Conservation (phyloP, 1,284 basidiomycete species). For the Singerocomus inundabilis region DNA sequence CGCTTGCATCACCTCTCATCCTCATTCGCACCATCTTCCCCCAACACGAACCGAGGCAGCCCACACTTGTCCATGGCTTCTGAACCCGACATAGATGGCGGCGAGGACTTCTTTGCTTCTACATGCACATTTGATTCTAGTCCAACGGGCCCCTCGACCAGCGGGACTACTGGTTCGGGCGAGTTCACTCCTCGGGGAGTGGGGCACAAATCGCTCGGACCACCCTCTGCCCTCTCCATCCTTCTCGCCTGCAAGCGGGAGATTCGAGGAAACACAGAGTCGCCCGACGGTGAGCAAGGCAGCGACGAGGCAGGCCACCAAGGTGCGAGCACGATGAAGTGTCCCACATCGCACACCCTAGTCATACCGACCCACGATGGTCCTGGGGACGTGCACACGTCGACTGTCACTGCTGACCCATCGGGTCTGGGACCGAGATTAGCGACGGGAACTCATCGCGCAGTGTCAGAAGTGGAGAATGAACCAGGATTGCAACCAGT, state of each 20-base stretch:
- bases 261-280: background rate
- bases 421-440: background rate
- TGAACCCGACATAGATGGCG: constrained; percentile 27
- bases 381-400: constrained; percentile 5
- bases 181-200: constrained; percentile 19
- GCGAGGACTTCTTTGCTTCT: constrained; percentile 34
- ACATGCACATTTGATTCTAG: constrained; percentile 35
- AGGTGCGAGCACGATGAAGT: background rate
- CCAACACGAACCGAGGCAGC: constrained; percentile 25
- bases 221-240: constrained; percentile 45
- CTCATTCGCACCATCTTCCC: constrained; percentile 32
- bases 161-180: constrained; percentile 11
- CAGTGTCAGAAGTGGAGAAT: background rate
- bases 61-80: constrained; percentile 24
- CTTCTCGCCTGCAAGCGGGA: constrained; percentile 36
- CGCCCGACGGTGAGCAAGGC: constrained; percentile 1
- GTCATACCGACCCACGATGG: constrained; percentile 25
- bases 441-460: background rate
- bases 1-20: constrained; percentile 13
- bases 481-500: background rate
- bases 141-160: constrained; percentile 8
- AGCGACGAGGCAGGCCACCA: background rate
- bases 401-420: constrained; percentile 2
- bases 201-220: constrained; percentile 14
- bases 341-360: constrained; percentile 15